Conservation (phyloP, 805 yeast genomes). For the Ogataea neopini region DNA sequence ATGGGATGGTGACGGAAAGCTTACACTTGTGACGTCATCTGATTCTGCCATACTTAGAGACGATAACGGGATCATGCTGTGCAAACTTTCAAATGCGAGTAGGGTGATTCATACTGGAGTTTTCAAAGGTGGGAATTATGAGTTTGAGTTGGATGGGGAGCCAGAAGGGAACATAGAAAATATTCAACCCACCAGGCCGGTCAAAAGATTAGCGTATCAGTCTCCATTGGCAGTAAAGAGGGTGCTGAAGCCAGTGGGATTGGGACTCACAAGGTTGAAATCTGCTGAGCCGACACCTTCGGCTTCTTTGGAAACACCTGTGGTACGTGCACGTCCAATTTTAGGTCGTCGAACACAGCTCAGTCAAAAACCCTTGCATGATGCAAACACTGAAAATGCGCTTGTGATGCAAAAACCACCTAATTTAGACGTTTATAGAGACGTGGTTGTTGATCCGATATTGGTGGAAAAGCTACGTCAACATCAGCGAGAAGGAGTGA, state of each 20-base stretch:
- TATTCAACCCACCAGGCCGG: conserved; percentile 14
- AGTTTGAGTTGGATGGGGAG: conserved; percentile 60
- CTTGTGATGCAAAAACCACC: conserved; percentile 36
- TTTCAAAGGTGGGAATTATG: conserved; percentile 56
- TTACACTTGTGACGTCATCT: conserved; percentile 34
- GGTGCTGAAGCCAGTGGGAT: conserved; percentile 1
- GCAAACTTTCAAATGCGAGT: conserved; percentile 22
- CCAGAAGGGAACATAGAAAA: conserved; percentile 16
- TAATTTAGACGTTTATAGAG: conserved; percentile 21
- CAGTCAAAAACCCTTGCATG: conserved; percentile 40
- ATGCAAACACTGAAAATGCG: conserved; percentile 38
- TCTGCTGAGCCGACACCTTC: no score
- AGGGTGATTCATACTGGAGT: conserved; percentile 31
- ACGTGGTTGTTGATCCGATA: conserved; percentile 62
- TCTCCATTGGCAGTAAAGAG: conserved; percentile 3
- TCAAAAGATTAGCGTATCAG: conserved; percentile 11
- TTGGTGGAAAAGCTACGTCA: conserved; percentile 60
- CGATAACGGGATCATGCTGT: conserved; percentile 32
- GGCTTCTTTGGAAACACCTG: no score
- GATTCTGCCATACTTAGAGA: conserved; percentile 28
- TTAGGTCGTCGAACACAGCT: conserved; percentile 14
- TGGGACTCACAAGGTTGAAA: conserved; percentile 6
- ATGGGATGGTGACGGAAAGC: conserved; percentile 91
- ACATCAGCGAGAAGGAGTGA: conserved; percentile 85
- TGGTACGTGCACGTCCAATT: neutral